Evolutionary conservation across 805 yeast genomes (phyloP).

Genomic region (Cyberlindnera lachancei): DNA sequence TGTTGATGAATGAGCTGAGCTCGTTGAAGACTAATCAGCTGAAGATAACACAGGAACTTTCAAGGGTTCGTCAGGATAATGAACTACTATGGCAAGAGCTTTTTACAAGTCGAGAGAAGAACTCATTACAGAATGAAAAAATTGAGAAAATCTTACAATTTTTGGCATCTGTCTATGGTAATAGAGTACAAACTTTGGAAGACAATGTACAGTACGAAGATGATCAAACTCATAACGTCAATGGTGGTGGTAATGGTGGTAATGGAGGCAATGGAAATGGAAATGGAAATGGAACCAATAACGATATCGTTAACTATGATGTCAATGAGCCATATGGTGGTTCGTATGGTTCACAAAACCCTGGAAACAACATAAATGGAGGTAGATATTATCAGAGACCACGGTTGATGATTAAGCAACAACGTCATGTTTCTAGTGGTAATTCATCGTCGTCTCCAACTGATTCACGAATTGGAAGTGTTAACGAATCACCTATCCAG

Average conservation of each 20-base stretch:
- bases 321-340: not conserved
- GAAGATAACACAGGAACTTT: constrained; percentile 75
- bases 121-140: constrained; percentile 79
- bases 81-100: constrained; percentile 90
- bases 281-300: no score
- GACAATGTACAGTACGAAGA: constrained; percentile 5
- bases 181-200: constrained; percentile 17
- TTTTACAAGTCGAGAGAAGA: constrained; percentile 73
- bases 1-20: constrained; percentile 37
- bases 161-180: constrained; percentile 58
- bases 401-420: constrained; percentile 16
- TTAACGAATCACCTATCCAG: constrained; percentile 16
- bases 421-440: constrained; percentile 13
- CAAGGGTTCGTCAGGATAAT: constrained; percentile 80
- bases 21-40: constrained; percentile 69
- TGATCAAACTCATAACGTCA: no score
- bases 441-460: constrained; percentile 2
- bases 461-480: constrained; percentile 1
- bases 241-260: no score
- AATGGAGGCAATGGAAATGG: no score
- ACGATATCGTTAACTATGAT: not conserved
- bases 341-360: not conserved
- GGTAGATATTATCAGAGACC: constrained; percentile 12
- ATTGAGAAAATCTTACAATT: constrained; percentile 82
- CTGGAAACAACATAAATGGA: not conserved